Conservation (phyloP, 441 rosid genomes). For the Erysimum cheiri region DNA sequence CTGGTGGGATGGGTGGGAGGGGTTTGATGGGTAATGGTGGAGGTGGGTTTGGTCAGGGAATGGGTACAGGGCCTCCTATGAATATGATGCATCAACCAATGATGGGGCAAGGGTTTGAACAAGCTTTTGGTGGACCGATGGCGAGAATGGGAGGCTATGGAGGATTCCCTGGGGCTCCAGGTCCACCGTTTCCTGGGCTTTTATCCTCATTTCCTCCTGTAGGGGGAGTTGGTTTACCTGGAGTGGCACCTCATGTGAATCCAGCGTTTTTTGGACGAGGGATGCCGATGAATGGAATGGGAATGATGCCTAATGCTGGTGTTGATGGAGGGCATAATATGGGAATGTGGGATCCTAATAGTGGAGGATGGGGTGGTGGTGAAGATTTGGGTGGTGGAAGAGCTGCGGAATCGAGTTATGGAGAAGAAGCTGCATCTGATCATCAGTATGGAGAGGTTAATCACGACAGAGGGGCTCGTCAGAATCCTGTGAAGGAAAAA, state of each 20-base stretch:
- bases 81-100: constrained; percentile 67
- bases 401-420: constrained; percentile 84
- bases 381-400: constrained; percentile 80
- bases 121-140: constrained; percentile 77
- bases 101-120: constrained; percentile 89
- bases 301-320: constrained; percentile 77
- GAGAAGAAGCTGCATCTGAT: constrained; percentile 87
- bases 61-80: constrained; percentile 66
- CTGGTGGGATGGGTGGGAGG: constrained; percentile 71
- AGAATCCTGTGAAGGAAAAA: constrained; percentile 60
- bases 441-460: constrained; percentile 80
- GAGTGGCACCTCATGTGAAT: constrained; percentile 89
- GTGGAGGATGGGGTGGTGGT: constrained; percentile 77
- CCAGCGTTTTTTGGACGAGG: constrained; percentile 88
- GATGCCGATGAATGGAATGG: constrained; percentile 83
- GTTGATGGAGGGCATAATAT: constrained; percentile 72
- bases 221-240: constrained; percentile 73
- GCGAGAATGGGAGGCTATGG: constrained; percentile 79
- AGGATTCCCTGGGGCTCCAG: constrained; percentile 78
- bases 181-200: constrained; percentile 72
- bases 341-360: constrained; percentile 86
- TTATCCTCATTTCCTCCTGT: constrained; percentile 69
- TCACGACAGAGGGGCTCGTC: constrained; percentile 71
- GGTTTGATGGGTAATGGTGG: constrained; percentile 84
- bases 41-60: constrained; percentile 77